A percentile compares a stretch with the other conserved stretches of the same genome.
phyloP scores from a whole-genome alignment of 176 grass and related monocot species.

The Elymus sibiricus region DNA sequence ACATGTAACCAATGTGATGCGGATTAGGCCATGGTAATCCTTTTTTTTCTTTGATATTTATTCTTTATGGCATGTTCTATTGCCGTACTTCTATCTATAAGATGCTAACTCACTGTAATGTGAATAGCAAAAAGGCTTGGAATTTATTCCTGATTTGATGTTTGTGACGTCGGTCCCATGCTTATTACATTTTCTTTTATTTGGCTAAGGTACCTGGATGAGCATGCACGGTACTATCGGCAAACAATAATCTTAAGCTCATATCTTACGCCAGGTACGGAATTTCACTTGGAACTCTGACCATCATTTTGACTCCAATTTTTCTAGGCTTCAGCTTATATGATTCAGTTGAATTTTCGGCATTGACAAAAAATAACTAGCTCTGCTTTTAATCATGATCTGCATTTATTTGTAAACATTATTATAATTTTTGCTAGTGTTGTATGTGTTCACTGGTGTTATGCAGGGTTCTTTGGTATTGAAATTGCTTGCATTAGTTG shows the following conservation, averaged over 20 bases:
- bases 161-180: slow-evolving; percentile 1
- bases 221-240: slow-evolving; percentile 65
- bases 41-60: too few relatives aligned
- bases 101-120: not conserved
- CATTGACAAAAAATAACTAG: not conserved
- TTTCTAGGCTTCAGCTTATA: not conserved
- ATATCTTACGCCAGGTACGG: slow-evolving; percentile 78
- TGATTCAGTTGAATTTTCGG: not conserved
- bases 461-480: slow-evolving; percentile 5
- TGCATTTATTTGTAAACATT: not conserved
- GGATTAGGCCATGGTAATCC: too few relatives aligned
- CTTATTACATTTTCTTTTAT: slow-evolving; percentile 30
- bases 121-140: not conserved
- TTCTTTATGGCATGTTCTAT: too few relatives aligned
- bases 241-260: slow-evolving; percentile 89
- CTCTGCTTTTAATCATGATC: not conserved
- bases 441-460: not conserved
- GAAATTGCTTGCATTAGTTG: slow-evolving; percentile 15
- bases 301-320: not conserved
- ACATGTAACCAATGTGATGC: too few relatives aligned
- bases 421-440: not conserved
- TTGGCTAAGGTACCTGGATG: slow-evolving; percentile 75
- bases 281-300: not conserved
- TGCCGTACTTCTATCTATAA: not conserved
- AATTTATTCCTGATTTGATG: slow-evolving; percentile 19